phyloP scores from a whole-genome alignment of 202 grass and related monocot species.

The Carex sylvatica region DNA sequence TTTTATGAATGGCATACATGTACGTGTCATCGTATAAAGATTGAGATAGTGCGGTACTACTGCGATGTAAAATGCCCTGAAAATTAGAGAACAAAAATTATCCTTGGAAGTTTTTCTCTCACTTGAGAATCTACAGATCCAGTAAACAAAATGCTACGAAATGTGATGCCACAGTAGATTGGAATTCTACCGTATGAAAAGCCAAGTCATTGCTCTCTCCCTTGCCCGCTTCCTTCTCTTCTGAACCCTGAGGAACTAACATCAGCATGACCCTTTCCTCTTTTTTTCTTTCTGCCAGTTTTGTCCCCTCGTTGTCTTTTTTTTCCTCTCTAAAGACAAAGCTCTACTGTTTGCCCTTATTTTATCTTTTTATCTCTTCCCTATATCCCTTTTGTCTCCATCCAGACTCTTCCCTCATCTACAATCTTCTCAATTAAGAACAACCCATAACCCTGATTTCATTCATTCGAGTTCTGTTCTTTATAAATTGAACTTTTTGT shows the following conservation, averaged over 20 bases:
- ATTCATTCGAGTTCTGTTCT: not conserved
- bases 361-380: conserved; percentile 32
- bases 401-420: not conserved
- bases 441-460: not conserved
- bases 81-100: not conserved
- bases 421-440: conserved; percentile 14
- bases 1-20: not conserved
- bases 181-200: conserved; percentile 27
- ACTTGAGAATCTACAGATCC: not conserved
- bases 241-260: conserved; percentile 23
- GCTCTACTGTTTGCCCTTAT: conserved; percentile 13
- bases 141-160: not conserved
- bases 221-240: not conserved
- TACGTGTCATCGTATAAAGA: not conserved
- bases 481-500: not conserved
- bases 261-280: conserved; percentile 15
- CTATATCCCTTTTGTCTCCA: conserved; percentile 27
- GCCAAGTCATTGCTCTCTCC: not conserved
- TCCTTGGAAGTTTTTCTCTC: not conserved
- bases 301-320: conserved; percentile 18
- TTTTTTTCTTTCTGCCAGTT: conserved; percentile 18
- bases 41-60: not conserved
- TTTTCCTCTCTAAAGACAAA: conserved; percentile 17
- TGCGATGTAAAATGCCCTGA: not conserved
- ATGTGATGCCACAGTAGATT: conserved; percentile 24